Evolutionary conservation across 768 basidiomycete species (phyloP).

Genomic region (Mrakia gelida): DNA sequence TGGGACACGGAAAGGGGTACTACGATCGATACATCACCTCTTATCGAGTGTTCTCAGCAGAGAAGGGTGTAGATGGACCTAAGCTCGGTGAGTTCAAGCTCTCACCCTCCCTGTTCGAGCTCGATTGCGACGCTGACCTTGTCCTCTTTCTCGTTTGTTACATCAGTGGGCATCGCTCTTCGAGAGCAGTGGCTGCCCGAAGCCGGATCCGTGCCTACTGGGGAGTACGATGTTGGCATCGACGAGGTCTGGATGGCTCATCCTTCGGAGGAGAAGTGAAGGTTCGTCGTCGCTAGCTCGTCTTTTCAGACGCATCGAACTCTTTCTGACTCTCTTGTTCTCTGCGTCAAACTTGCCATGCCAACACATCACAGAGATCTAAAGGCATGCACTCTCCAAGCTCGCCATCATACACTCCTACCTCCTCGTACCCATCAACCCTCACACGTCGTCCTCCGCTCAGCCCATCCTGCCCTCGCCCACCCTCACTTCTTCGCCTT

Average conservation of each 20-base stretch:
- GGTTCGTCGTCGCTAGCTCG: not conserved
- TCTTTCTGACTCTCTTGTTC: too few species aligned
- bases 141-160: too few species aligned
- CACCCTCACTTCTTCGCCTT: too few species aligned
- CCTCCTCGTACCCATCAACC: too few species aligned
- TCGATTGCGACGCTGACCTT: not conserved
- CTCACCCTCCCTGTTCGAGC: not conserved
- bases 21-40: constrained; percentile 23
- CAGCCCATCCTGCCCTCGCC: too few species aligned
- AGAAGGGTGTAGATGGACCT: not conserved
- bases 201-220: constrained; percentile 15
- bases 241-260: constrained; percentile 15
- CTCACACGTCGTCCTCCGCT: too few species aligned
- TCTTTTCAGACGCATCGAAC: not conserved
- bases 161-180: constrained; percentile 28
- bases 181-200: constrained; percentile 19
- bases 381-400: too few species aligned
- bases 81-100: constrained; percentile 14
- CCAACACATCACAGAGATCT: too few species aligned
- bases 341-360: too few species aligned
- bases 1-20: constrained; percentile 20
- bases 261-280: not conserved
- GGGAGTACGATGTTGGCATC: constrained; percentile 24
- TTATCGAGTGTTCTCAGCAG: not conserved
- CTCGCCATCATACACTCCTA: too few species aligned